These are phyloP conservation scores for Candida sp. DNA, from an alignment of 1,139 yeast species.

Conservation along the genomic window DNA sequence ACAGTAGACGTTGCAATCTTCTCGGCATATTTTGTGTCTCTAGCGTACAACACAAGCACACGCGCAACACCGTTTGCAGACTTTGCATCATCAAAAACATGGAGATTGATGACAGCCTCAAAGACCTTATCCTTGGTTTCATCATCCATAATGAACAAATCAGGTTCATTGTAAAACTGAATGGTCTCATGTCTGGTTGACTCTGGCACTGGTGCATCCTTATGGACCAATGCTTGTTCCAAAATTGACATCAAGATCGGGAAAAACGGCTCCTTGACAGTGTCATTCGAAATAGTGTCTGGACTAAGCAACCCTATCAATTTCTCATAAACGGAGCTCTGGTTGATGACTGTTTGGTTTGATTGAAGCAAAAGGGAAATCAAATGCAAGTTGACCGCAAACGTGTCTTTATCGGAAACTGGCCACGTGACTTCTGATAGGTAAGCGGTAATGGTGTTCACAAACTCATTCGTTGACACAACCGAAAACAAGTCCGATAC, in stretches of 20 bases:
- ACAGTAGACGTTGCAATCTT: conserved; percentile 47
- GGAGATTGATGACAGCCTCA: conserved; percentile 18
- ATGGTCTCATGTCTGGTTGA: conserved; percentile 16
- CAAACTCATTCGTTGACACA: conserved; percentile 3
- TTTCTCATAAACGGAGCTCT: conserved; percentile 23
- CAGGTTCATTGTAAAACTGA: conserved; percentile 14
- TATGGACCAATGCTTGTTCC: conserved; percentile 51
- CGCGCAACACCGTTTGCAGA: conserved; percentile 17
- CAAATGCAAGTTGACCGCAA: conserved; percentile 13
- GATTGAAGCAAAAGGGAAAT: conserved; percentile 35
- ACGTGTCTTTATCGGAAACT: conserved; percentile 1
- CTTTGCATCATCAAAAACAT: neutral
- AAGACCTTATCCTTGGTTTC: conserved; percentile 41
- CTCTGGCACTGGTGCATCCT: conserved; percentile 42
- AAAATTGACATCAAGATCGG: conserved; percentile 52
- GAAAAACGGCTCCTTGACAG: conserved; percentile 52
- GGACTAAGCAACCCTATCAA: conserved; percentile 38
- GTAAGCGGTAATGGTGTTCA: neutral
- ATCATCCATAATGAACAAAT: conserved; percentile 26
- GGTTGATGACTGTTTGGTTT: conserved; percentile 8
- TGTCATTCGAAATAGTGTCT: conserved; percentile 10
- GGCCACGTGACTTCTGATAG: conserved; percentile 5
- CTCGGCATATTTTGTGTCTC: conserved; percentile 40
- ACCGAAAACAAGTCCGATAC: conserved; percentile 50
- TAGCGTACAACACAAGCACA: conserved; percentile 53